Evolutionary conservation across 345 rosid species (phyloP), one percentile per base, ranked within the genome.

Genomic region (Diplotaxis tenuifolia): DNA sequence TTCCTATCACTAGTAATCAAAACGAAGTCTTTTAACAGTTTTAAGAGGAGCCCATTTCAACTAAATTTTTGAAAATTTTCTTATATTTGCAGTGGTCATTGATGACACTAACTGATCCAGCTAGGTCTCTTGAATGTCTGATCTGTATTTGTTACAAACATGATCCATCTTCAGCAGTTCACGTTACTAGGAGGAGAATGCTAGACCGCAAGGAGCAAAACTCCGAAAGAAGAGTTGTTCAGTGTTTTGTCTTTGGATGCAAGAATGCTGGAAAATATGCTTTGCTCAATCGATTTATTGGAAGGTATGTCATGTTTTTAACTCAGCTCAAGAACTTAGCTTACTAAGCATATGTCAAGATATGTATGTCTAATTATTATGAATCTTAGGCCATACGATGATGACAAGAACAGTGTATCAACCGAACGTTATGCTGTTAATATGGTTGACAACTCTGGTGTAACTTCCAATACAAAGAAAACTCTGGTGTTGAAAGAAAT

Each of bases 191-290:
- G 86, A 81, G 76, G 65, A 82, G 96, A 65, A 79, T 79, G 59
- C 29, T 79, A 25, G 92, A 89, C 70, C 90, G 91, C 65, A 86
- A 86, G 82, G 87, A 88, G 80, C 86, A 91, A 53, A 89, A 78
- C 47, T 76, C 89, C 0, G 92, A 88, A 64, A 86, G 97, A 82
- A 88, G 83, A 63, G 89, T 89, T 72, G 81, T 88, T 73, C 95
- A 94, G 58, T 88, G 97, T 76, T 88, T 87, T 67, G 86, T 94
- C 52, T 88, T 91, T 81, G 98, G 97, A 69, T 96, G 96, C 7
- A 81, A 78, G 78, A 84, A 81, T 31, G 81, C 93, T 19, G 98
- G 97, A 54, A 94, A 94, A 71, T 84, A 96, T 71, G 78, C 90
- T 18, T 70, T 94, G 16, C 74, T 91, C 66, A 91, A 87, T 80